Percentiles rank a stretch among this genome's conserved stretches.
phyloP scores from a whole-genome alignment of 1,139 yeast species.

The Pichia sp. region DNA sequence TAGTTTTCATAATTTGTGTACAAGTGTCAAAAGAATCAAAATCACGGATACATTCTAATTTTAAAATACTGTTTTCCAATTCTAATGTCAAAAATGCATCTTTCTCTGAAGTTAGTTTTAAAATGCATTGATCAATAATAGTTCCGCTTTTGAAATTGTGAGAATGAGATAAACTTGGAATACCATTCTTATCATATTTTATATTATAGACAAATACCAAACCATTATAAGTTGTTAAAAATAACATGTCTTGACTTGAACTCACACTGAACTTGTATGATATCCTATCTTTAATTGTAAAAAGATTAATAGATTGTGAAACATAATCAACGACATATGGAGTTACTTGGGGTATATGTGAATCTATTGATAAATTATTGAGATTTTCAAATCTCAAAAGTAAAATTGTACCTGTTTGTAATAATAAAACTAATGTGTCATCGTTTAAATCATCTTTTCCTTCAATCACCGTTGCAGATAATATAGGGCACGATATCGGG shows the following conservation, averaged over 20 bases:
- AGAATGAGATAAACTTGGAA: slow-evolving; percentile 3
- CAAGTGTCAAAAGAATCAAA: slow-evolving; percentile 1
- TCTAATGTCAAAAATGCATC: slow-evolving; percentile 7
- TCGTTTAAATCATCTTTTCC: slow-evolving; percentile 8
- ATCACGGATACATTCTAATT: slow-evolving; percentile 2
- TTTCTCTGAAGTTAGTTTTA: slow-evolving; percentile 2
- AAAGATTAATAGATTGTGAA: background rate
- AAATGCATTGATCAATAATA: slow-evolving; percentile 4
- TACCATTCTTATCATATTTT: slow-evolving; percentile 12
- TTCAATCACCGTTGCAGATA: slow-evolving; percentile 22
- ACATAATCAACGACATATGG: background rate
- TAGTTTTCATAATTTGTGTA: slow-evolving; percentile 17
- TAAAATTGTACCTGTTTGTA: background rate
- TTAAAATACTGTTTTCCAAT: slow-evolving; percentile 2
- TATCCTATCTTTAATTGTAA: background rate
- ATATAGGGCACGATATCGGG: slow-evolving; percentile 19
- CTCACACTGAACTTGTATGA: background rate
- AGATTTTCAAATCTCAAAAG: background rate
- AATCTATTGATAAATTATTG: background rate
- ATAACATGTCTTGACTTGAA: background rate
- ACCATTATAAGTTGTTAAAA: background rate
- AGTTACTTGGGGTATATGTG: background rate
- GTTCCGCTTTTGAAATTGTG: background rate
- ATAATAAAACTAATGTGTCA: slow-evolving; percentile 3
- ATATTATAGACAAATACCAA: slow-evolving; percentile 10